Base-by-base conservation (phyloP, 768 basidiomycete species). In the Erythrobasidium yunnanense region DNA sequence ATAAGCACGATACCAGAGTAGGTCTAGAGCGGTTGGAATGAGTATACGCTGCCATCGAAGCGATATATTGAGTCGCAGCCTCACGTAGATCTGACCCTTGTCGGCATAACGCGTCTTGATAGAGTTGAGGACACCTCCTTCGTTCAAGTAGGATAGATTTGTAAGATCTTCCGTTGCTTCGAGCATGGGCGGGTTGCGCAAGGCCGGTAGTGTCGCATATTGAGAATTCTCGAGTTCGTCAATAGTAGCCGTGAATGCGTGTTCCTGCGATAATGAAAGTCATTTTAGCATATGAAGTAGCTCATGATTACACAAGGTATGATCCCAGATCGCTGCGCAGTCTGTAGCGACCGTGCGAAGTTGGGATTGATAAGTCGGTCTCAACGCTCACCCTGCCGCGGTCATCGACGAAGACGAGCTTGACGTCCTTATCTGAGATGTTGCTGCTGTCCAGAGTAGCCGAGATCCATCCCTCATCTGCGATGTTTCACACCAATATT, bases 1-100 rank as follows among this genome's bases (percentile, higher is more conserved):
- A 99, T 95, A 70, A 99, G 83, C 68, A 97, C 93, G 71, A 97
- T 99, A 71, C 95, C 95, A 69, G 89, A 92, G 79, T 97, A 99
- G 32, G 95, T 97, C 18, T 58, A n/a, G n/a, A n/a, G n/a, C n/a
- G n/a, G n/a, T n/a, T n/a, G n/a, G n/a, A n/a, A n/a, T n/a, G n/a
- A n/a, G n/a, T n/a, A n/a, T n/a, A n/a, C n/a, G n/a, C n/a, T n/a
- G n/a, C n/a, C n/a, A n/a, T n/a, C n/a, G n/a, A n/a, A n/a, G n/a
- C n/a, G n/a, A n/a, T n/a, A n/a, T n/a, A n/a, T n/a, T n/a, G n/a
- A n/a, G n/a, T n/a, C n/a, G n/a, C n/a, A n/a, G n/a, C 75, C 97
- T n/a, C n/a, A n/a, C n/a, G n/a, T n/a, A 99, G 72, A 97, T 97
- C 75, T 88, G 89, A 17, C 55, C 27, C 76, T 93, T 93, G 71